Evolutionary conservation across 2,329 filamentous ascomycete species (phyloP), one percentile per base, ranked within the genome.

Genomic region (Colletotrichum liaoningense): DNA sequence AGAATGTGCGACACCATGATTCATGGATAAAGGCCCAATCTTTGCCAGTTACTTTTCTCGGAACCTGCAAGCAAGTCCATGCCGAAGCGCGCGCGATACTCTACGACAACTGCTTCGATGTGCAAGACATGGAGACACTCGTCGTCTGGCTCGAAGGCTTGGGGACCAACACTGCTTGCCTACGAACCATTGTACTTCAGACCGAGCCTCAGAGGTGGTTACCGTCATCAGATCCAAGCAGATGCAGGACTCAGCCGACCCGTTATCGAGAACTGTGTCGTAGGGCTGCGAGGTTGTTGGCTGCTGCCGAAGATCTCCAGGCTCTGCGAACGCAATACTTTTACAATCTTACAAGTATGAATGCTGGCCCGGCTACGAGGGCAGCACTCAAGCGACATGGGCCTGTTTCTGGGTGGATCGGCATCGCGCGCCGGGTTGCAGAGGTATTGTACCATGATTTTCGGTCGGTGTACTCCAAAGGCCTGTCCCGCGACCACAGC

Each of bases 51-150:
- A 9, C 63, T 1, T 56, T 70, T 5, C 54, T 70, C 4, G 11
- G 19, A 7, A 24, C 28, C 16, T 66, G 67, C 67, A 66, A 54
- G 22, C 55, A n/a, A 4, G 54, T 70, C 2, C 38, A 66, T 1
- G 24, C 16, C 54, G 67, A 70, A 8, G 67, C 62, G 5, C 63
- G 28, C 1, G 28, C 62, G 2, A 42, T 70, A 7, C 38, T 70
- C 7, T 70, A 70, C 16, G 24, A 54, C 12, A 70, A 49, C 3
- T 9, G 14, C 7, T 70, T 70, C 62, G 26, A 8, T 5, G 4
- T 59, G 5, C 12, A 66, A 16, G 60, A 57, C 16, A 70, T 70
- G 67, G 52, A 66, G 26, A 57, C 55, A 3, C 67, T 70, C 5
- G 28, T 22, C 8, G 26, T 35, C 38, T 67, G 65, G 65, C 42